Evolutionary conservation across 257 asterid species (phyloP), one percentile per base, ranked within the genome.

Genomic region (Scutellaria minor): DNA sequence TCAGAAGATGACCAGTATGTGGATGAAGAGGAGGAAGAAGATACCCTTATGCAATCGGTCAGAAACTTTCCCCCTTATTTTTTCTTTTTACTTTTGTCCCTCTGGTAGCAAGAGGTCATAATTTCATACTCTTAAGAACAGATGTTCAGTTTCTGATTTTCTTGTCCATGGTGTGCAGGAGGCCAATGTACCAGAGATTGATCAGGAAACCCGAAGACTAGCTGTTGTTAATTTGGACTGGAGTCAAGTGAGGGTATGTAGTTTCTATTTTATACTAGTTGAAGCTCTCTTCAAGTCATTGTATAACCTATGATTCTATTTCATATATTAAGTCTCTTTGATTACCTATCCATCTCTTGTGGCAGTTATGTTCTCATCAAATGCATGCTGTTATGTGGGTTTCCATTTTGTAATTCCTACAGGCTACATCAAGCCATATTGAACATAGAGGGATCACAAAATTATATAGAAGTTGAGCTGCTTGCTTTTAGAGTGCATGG

Each of bases 181-280:
- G 80, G 95, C 84, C 47, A 81, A 82, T 76, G 75, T 95, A 65
- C 97, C 98, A 1, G 92, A 84, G 58, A 92, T 90, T 54, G 98
- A 95, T 18, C 77, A 82, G 77, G 99, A 92, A 84, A 92, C 98
- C 14, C 81, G 71, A 57, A 84, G 99, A 72, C 87, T 95, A 71
- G 97, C 98, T 27, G 81, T 88, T 70, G 89, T 95, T 72, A 87
- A 88, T 75, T 77, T 95, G 87, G 98, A 95, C 74, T 95, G 99
- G 99, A 80, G 87, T 79, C 91, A 93, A 78, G 94, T 92, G 54
- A 85, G 91, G 99, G 97, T 90, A 61, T n/a, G 90, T 77, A 8
- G 39, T 61, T 31, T 61, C 57, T 67, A 60, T 78, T 20, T 24
- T 44, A 15, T 22, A 15, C 44, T 44, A 50, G 65, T 54, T 68